Evolutionary conservation across 208 protist species (phyloP).

Genomic region (Trypanosoma grayi): DNA sequence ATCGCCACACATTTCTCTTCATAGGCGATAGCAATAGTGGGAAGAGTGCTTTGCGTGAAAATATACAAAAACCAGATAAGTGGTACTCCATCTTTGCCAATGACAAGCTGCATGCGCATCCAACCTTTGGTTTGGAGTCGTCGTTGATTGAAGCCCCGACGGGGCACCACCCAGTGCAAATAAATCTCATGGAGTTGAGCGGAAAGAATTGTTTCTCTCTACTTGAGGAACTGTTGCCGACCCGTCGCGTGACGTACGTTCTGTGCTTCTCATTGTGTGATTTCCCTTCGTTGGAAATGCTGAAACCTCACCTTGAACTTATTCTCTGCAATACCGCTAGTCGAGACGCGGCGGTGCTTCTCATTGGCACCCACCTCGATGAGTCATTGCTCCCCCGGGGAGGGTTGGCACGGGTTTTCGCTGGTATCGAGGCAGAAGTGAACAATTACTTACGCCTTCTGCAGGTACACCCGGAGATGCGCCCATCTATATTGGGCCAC

Average conservation of each 20-base stretch:
- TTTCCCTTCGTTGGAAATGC: constrained; percentile 29
- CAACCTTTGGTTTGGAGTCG: constrained; percentile 28
- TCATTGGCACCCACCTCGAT: constrained; percentile 43
- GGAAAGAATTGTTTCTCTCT: constrained; percentile 63
- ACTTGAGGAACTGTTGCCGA: constrained; percentile 59
- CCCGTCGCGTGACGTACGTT: constrained; percentile 65
- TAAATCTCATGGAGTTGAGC: constrained; percentile 65
- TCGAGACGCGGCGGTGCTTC: constrained; percentile 26
- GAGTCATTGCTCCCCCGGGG: background rate
- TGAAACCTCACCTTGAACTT: constrained; percentile 57
- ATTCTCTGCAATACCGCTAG: constrained; percentile 61
- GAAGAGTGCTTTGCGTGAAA: constrained; percentile 56
- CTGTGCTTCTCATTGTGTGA: constrained; percentile 67
- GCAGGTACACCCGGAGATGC: constrained; percentile 52
- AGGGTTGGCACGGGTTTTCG: constrained; percentile 32
- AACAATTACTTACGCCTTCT: constrained; percentile 66
- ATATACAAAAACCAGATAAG: constrained; percentile 45
- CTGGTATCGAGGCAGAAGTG: constrained; percentile 58
- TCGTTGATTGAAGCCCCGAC: constrained; percentile 11
- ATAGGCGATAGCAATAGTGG: constrained; percentile 49
- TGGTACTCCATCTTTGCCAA: constrained; percentile 51
- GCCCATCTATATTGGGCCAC: constrained; percentile 58
- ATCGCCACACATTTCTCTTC: constrained; percentile 75
- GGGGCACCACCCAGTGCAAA: constrained; percentile 25
- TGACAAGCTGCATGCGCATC: constrained; percentile 6